These are phyloP conservation scores for Erodium maritimum DNA, from an alignment of 345 rosid genomes.

Conservation along the genomic window DNA sequence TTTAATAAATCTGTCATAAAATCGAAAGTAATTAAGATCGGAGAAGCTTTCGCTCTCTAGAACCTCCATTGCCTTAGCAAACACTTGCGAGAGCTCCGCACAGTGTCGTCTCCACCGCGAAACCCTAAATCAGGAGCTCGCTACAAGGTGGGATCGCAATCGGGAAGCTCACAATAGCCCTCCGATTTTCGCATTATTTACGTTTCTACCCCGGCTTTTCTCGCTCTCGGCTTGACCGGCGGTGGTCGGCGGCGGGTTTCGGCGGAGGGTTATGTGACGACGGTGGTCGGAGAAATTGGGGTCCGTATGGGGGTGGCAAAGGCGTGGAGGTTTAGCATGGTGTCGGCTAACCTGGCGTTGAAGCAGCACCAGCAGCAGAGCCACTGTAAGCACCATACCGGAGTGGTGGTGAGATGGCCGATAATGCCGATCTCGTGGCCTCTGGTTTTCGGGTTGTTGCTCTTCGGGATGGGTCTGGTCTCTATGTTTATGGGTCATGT, in stretches of 20 bases:
- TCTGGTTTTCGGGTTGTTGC: slow-evolving; percentile 71
- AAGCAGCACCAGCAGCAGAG: slow-evolving; percentile 22
- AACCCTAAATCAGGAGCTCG: background rate
- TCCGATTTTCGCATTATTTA: background rate
- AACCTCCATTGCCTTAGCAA: background rate
- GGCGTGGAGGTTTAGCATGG: slow-evolving; percentile 42
- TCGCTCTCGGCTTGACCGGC: too few relatives aligned
- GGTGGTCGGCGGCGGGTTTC: too few relatives aligned
- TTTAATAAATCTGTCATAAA: too few relatives aligned
- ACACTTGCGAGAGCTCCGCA: background rate
- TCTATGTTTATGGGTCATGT: slow-evolving; percentile 92
- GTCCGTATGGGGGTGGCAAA: slow-evolving; percentile 39
- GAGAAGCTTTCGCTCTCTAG: background rate
- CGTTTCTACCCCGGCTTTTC: too few relatives aligned
- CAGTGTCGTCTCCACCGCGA: background rate
- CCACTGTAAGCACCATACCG: background rate
- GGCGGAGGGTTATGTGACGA: slow-evolving; percentile 20
- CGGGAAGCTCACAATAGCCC: too few relatives aligned
- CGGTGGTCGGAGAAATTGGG: slow-evolving; percentile 14
- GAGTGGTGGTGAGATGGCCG: slow-evolving; percentile 1
- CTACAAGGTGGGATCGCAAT: too few relatives aligned
- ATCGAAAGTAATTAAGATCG: background rate
- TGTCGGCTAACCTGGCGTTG: slow-evolving; percentile 47
- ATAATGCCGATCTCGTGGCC: slow-evolving; percentile 41
- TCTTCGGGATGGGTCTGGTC: slow-evolving; percentile 74